A percentile compares a stretch with the other conserved stretches of the same genome.
Evolutionary conservation across 225 moss, liverwort and hornwort genomes (phyloP).

Genomic region (Pseudoscleropodium purum): DNA sequence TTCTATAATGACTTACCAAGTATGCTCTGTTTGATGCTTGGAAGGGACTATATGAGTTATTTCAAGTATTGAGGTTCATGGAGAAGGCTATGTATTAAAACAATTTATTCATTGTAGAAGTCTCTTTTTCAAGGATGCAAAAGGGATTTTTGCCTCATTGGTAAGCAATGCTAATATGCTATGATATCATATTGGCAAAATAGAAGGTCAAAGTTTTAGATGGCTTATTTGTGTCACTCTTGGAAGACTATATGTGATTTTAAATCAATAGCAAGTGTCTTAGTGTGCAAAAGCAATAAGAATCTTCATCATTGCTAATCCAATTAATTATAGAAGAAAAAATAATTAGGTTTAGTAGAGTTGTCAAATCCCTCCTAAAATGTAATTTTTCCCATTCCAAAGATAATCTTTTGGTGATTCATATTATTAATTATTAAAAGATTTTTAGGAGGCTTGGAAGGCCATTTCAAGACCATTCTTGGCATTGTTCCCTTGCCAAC

Average conservation of each 20-base stretch:
- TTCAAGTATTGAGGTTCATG: not conserved
- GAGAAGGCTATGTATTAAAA: accelerated
- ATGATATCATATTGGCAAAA: not conserved
- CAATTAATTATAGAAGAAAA: not conserved
- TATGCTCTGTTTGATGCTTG: not conserved
- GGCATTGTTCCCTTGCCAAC: too few species aligned
- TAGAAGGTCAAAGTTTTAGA: not conserved
- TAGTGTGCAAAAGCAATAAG: not conserved
- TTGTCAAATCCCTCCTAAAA: not conserved
- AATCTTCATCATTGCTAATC: not conserved
- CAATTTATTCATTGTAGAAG: too few species aligned
- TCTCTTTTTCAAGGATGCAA: not conserved
- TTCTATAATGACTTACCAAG: too few species aligned
- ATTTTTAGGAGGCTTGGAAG: too few species aligned
- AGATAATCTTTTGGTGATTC: too few species aligned
- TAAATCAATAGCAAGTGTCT: not conserved
- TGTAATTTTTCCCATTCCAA: not conserved
- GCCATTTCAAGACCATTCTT: too few species aligned
- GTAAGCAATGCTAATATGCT: too few species aligned
- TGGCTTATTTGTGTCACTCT: not conserved
- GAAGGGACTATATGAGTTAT: too few species aligned
- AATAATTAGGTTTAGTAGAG: not conserved
- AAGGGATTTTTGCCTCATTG: accelerated
- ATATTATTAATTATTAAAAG: not conserved
- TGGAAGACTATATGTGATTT: not conserved